Evolutionary conservation across 306 rosid genomes (phyloP).

Genomic region (Trichosanthes truncata): DNA sequence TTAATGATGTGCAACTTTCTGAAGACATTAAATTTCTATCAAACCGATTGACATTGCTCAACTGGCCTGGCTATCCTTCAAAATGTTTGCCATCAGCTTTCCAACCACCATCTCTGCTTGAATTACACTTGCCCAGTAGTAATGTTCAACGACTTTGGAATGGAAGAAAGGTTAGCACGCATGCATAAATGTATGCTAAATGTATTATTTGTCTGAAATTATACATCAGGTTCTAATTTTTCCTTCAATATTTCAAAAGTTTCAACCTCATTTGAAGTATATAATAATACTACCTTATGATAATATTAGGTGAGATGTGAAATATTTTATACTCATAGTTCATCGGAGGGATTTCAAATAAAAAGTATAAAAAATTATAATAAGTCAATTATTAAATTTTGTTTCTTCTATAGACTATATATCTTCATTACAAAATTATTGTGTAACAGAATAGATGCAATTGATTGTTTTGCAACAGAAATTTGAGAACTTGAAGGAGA

Average conservation of each 20-base stretch:
- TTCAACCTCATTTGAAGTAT: no score
- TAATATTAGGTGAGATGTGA: no score
- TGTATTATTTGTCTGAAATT: neutral
- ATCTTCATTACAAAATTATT: neutral
- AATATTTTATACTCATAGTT: no score
- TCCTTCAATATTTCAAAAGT: no score
- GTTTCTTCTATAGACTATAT: no score
- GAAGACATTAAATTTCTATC: neutral
- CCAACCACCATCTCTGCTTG: neutral
- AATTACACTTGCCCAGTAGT: neutral
- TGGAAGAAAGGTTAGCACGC: slow-evolving; percentile 4
- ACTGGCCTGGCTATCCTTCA: no score
- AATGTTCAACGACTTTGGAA: neutral
- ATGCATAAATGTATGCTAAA: neutral
- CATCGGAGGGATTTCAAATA: no score
- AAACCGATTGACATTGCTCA: neutral
- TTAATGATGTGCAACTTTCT: neutral
- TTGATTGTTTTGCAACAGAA: neutral
- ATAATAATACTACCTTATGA: no score
- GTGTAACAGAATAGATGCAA: neutral
- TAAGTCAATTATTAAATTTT: no score
- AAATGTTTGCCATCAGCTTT: slow-evolving; percentile 7
- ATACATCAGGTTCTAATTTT: neutral
- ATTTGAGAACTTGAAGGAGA: neutral
- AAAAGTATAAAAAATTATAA: no score